Percentiles rank a stretch among this genome's conserved stretches.
phyloP scores from a whole-genome alignment of 192 early-diverging fungal species.

The Cladochytrium replicatum region DNA sequence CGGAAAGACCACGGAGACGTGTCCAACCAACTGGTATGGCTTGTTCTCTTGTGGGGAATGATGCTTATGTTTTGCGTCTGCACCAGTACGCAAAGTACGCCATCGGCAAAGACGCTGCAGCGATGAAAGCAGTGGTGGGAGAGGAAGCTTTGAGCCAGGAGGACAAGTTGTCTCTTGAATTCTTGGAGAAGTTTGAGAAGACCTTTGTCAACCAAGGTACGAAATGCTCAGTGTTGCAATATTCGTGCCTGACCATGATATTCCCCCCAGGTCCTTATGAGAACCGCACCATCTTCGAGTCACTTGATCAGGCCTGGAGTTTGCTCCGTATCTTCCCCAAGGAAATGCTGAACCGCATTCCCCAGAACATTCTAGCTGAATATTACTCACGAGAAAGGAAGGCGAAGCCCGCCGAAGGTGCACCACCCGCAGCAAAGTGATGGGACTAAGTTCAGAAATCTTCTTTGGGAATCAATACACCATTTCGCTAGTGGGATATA shows the following conservation, averaged over 20 bases:
- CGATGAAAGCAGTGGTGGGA: conserved; percentile 92
- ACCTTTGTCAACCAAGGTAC: conserved; percentile 76
- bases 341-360: conserved; percentile 98
- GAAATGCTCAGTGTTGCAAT: too few relatives aligned
- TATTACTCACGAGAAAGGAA: too few relatives aligned
- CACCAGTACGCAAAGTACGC: conserved; percentile 78
- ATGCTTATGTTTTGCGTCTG: conserved; percentile 4
- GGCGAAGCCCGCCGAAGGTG: too few relatives aligned
- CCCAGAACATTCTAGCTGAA: conserved; percentile 87
- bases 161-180: conserved; percentile 79
- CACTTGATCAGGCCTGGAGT: conserved; percentile 96
- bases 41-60: background rate
- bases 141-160: conserved; percentile 83
- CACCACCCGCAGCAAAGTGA: too few relatives aligned
- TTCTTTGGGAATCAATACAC: too few relatives aligned
- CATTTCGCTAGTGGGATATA: too few relatives aligned
- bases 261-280: conserved; percentile 93
- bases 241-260: too few relatives aligned
- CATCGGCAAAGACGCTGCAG: conserved; percentile 78
- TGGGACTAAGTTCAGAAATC: too few relatives aligned
- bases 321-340: conserved; percentile 99
- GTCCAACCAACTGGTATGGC: conserved; percentile 67
- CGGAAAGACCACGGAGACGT: conserved; percentile 86
- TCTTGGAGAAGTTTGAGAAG: conserved; percentile 84
- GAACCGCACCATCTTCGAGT: conserved; percentile 92